A percentile compares a stretch with the other conserved stretches of the same genome.
phyloP scores from a whole-genome alignment of 495 filamentous ascomycete genomes.

The Penicillium fimorum region DNA sequence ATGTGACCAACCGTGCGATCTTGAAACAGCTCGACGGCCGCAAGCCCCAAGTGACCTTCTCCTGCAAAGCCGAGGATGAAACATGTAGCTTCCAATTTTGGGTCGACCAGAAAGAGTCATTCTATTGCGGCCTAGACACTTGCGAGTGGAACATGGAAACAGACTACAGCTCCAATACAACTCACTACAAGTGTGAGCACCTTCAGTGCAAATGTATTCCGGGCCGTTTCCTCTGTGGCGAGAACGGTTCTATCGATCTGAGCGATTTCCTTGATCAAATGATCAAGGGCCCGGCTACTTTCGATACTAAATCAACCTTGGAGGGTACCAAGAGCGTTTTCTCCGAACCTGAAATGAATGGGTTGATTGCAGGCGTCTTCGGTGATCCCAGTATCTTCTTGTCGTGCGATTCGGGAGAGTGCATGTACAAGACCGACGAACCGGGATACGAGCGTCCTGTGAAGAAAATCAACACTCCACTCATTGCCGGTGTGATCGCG shows the following conservation, averaged over 20 bases:
- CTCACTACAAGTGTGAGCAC: conserved; percentile 78
- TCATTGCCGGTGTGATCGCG: conserved; percentile 93
- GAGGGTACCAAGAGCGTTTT: conserved; percentile 68
- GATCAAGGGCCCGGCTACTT: conserved; percentile 84
- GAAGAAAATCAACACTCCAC: conserved; percentile 94
- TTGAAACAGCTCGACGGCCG: conserved; percentile 76
- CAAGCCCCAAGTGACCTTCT: conserved; percentile 91
- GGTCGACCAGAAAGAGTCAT: conserved; percentile 90
- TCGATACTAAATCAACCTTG: conserved; percentile 64
- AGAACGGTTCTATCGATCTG: conserved; percentile 87
- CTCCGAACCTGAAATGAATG: conserved; percentile 85
- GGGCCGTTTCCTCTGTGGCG: conserved; percentile 89
- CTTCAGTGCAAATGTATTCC: conserved; percentile 85
- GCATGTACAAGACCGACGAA: conserved; percentile 85
- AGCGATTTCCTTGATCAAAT: conserved; percentile 75
- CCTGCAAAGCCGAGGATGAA: conserved; percentile 68
- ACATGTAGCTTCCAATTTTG: conserved; percentile 97
- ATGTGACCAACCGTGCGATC: conserved; percentile 94
- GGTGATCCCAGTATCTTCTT: conserved; percentile 86
- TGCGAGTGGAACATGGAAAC: conserved; percentile 71
- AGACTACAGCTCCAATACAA: conserved; percentile 70
- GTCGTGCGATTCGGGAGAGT: conserved; percentile 83
- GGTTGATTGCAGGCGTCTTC: conserved; percentile 81
- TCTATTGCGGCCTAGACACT: conserved; percentile 86
- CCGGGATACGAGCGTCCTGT: conserved; percentile 86